A percentile compares a stretch with the other conserved stretches of the same genome.
Conservation (phyloP, 495 filamentous ascomycete species). For the Penicillium taxi region DNA sequence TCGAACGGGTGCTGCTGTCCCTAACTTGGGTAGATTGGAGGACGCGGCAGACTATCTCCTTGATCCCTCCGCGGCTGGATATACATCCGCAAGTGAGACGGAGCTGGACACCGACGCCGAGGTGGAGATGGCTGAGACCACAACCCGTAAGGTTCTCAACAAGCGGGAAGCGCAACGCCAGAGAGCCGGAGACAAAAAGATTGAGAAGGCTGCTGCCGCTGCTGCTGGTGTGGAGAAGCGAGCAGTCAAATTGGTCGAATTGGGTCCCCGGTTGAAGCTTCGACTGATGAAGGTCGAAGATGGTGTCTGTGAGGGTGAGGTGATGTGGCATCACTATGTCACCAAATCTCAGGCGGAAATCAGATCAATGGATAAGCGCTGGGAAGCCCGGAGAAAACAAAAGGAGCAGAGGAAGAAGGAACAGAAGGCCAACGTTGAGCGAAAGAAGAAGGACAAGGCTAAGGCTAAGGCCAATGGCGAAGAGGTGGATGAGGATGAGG, state of each 20-base stretch:
- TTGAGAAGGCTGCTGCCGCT: conserved; percentile 24
- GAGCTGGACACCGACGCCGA: conserved; percentile 93
- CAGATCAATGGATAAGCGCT: conserved; percentile 66
- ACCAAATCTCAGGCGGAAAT: conserved; percentile 73
- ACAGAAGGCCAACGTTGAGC: conserved; percentile 82
- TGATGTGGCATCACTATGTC: conserved; percentile 96
- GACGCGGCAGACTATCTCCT: conserved; percentile 96
- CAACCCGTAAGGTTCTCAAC: conserved; percentile 60
- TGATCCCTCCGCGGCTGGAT: conserved; percentile 74
- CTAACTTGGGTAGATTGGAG: conserved; percentile 81
- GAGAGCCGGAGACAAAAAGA: conserved; percentile 36
- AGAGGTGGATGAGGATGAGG: conserved; percentile 42
- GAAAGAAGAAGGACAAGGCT: conserved; percentile 60
- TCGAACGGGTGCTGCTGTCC: conserved; percentile 59
- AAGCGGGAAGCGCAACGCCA: conserved; percentile 51
- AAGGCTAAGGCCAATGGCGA: conserved; percentile 38
- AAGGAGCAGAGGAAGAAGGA: conserved; percentile 72
- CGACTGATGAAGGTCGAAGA: conserved; percentile 95
- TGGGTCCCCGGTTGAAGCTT: conserved; percentile 83
- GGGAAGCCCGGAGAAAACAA: conserved; percentile 68
- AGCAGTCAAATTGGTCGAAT: conserved; percentile 82
- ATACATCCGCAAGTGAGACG: conserved; percentile 84
- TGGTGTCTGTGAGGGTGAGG: conserved; percentile 78
- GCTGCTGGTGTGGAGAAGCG: conserved; percentile 60
- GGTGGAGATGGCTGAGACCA: conserved; percentile 76